Conservation (phyloP, 192 early-diverging fungal genomes). For the Fimicolochytrium jonesii region DNA sequence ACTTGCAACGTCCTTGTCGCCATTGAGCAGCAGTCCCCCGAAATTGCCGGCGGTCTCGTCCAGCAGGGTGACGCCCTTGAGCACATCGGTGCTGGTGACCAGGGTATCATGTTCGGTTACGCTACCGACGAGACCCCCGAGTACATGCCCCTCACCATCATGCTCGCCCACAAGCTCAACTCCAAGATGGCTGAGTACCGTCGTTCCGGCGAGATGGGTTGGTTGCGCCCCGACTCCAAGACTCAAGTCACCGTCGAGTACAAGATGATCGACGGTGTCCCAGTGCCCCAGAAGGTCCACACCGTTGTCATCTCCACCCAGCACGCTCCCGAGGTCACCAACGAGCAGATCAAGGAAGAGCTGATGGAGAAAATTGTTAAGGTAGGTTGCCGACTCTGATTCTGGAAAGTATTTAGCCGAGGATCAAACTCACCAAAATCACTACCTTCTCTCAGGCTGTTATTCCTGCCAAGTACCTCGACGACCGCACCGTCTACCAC, state of each 20-base stretch:
- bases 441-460: constrained; percentile 45
- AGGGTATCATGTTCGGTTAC: constrained; percentile 82
- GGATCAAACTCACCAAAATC: no score
- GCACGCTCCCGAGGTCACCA: constrained; percentile 85
- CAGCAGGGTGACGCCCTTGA: constrained; percentile 88
- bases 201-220: constrained; percentile 80
- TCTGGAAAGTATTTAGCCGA: no score
- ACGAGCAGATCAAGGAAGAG: constrained; percentile 78
- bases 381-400: no score
- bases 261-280: constrained; percentile 90
- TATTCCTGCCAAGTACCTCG: constrained; percentile 86
- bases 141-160: constrained; percentile 95
- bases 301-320: constrained; percentile 97
- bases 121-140: constrained; percentile 99
- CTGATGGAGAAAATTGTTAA: constrained; percentile 92
- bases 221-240: constrained; percentile 99
- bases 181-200: constrained; percentile 92
- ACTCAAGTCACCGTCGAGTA: constrained; percentile 99
- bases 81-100: constrained; percentile 99
- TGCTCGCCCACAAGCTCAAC: constrained; percentile 97
- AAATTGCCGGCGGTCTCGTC: constrained; percentile 96
- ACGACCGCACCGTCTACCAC: constrained; percentile 89
- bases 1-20: constrained; percentile 99
- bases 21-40: constrained; percentile 99
- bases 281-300: constrained; percentile 92